These are phyloP conservation scores for Plasmodium ovale DNA, from an alignment of 169 alveolate genomes.

Conservation along the genomic window DNA sequence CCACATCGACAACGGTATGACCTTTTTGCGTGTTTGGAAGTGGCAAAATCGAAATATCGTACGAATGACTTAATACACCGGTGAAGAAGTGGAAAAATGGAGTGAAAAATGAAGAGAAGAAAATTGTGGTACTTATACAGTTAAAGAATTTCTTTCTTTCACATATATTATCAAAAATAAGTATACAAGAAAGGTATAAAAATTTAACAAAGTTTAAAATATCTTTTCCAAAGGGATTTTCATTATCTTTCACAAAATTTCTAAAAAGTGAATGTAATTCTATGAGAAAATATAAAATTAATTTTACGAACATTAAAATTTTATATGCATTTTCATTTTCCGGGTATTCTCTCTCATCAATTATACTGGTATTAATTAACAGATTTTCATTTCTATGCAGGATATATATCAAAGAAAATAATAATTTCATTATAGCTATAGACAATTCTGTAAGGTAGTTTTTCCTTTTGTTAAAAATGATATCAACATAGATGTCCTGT, in stretches of 20 bases:
- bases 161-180: conserved; percentile 56
- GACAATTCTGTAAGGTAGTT: conserved; percentile 17
- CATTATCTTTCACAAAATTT: conserved; percentile 15
- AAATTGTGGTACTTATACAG: conserved; percentile 41
- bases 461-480: conserved; percentile 23
- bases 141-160: conserved; percentile 26
- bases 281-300: conserved; percentile 26
- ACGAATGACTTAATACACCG: conserved; percentile 15
- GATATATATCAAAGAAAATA: conserved; percentile 38
- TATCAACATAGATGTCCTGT: conserved; percentile 43
- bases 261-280: conserved; percentile 52
- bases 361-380: conserved; percentile 17
- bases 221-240: conserved; percentile 17
- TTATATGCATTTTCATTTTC: conserved; percentile 44
- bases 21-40: too few species aligned
- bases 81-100: conserved; percentile 63
- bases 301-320: conserved; percentile 49
- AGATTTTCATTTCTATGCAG: conserved; percentile 50
- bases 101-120: conserved; percentile 70
- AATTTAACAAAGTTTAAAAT: conserved; percentile 23
- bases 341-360: conserved; percentile 23
- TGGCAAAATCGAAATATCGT: conserved; percentile 20
- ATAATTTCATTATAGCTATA: conserved; percentile 31
- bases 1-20: too few species aligned
- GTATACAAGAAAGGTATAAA: conserved; percentile 59